Conservation (phyloP, 2,329 filamentous ascomycete genomes). For the Didymosphaeria variabile region DNA sequence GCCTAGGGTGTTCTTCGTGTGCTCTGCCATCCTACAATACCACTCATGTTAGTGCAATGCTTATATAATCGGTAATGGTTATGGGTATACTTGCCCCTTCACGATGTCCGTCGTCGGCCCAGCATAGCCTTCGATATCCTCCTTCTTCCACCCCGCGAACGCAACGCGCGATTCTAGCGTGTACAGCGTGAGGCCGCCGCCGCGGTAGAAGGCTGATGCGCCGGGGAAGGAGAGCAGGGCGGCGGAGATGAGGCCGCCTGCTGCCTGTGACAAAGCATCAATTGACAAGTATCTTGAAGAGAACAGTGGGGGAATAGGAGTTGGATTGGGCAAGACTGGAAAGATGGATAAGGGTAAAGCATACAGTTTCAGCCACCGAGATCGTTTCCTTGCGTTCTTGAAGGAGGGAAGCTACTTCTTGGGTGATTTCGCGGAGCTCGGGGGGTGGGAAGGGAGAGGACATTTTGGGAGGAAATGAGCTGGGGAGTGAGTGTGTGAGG, state of each 20-base stretch:
- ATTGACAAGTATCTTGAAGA: no score
- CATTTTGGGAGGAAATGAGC: constrained; percentile 28
- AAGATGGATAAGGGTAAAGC: constrained; percentile 2
- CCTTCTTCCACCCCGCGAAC: constrained; percentile 69
- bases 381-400: constrained; percentile 65
- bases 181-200: constrained; percentile 71
- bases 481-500: background rate
- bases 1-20: constrained; percentile 63
- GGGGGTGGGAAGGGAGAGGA: constrained; percentile 52
- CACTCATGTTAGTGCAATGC: no score
- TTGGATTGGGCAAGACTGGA: background rate
- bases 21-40: constrained; percentile 55
- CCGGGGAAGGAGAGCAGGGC: constrained; percentile 67
- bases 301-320: background rate
- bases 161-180: constrained; percentile 66
- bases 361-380: constrained; percentile 68
- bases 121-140: constrained; percentile 61
- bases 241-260: constrained; percentile 69
- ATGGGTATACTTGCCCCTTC: constrained; percentile 48
- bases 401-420: constrained; percentile 63
- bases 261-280: constrained; percentile 55
- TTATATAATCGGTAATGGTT: no score
- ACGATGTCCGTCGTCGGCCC: constrained; percentile 69
- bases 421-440: constrained; percentile 54
- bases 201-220: constrained; percentile 66